phyloP scores from a whole-genome alignment of 768 basidiomycete species.

The Thelephora aurantiotincta region DNA sequence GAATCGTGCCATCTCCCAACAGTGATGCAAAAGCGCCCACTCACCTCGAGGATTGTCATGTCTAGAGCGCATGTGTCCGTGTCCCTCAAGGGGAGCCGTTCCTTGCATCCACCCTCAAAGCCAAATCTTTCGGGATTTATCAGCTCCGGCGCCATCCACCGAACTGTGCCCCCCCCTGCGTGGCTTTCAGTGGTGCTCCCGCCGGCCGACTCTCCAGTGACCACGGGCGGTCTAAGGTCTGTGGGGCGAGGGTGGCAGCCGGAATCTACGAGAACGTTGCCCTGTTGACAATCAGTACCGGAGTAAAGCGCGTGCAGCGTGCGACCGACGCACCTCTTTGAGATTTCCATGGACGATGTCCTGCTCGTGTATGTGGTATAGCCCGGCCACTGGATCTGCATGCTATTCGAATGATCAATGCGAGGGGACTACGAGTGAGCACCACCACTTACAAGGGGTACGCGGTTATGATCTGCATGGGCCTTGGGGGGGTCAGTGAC shows the following conservation, averaged over 20 bases:
- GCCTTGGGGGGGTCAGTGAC: not conserved
- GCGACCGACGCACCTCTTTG: constrained; percentile 7
- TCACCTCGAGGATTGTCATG: not conserved
- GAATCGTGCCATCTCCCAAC: no score
- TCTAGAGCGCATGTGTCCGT: not conserved
- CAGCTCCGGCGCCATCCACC: not conserved
- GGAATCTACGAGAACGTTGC: not conserved
- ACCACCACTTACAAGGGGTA: not conserved
- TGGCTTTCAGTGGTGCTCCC: not conserved
- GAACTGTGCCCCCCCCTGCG: not conserved
- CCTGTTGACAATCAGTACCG: not conserved
- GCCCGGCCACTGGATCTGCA: constrained; percentile 7
- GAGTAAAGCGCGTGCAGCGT: not conserved
- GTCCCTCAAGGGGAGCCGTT: not conserved
- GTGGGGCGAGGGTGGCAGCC: not conserved
- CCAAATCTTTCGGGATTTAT: not conserved
- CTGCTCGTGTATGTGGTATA: constrained; percentile 10
- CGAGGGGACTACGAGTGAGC: not conserved
- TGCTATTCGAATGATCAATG: constrained; percentile 3
- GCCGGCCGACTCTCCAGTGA: not conserved
- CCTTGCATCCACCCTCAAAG: no score
- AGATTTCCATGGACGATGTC: constrained; percentile 13
- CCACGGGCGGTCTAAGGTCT: not conserved
- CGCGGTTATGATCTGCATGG: not conserved
- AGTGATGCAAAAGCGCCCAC: no score